phyloP scores from a whole-genome alignment of 1,284 basidiomycete species.

The Kwoniella shivajii region DNA sequence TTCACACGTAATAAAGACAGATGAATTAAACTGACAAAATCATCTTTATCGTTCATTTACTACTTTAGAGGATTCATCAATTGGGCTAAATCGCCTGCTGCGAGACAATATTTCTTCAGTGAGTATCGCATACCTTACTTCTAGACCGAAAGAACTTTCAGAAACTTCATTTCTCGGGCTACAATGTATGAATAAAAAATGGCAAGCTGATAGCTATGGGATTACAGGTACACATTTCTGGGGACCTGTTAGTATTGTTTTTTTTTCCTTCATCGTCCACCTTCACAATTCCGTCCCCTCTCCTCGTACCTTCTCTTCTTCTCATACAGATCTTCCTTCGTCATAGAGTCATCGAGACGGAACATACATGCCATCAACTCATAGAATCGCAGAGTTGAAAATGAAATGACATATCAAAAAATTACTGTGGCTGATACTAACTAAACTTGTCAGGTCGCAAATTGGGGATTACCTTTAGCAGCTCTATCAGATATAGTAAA shows the following conservation, averaged over 20 bases:
- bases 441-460: constrained; percentile 68
- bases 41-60: neutral
- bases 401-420: too few relatives aligned
- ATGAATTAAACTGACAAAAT: too few relatives aligned
- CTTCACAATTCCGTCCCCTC: too few relatives aligned
- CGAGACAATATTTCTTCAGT: constrained; percentile 93
- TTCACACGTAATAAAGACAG: too few relatives aligned
- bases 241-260: constrained; percentile 72
- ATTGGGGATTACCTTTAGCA: constrained; percentile 94
- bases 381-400: too few relatives aligned
- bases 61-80: constrained; percentile 62
- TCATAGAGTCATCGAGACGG: too few relatives aligned
- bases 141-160: neutral
- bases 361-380: too few relatives aligned
- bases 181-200: too few relatives aligned
- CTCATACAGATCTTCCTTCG: too few relatives aligned
- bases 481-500: constrained; percentile 77
- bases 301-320: too few relatives aligned
- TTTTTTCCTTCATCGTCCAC: neutral
- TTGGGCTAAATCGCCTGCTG: constrained; percentile 86
- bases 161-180: constrained; percentile 1
- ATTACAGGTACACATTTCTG: constrained; percentile 89
- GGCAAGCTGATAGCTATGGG: too few relatives aligned
- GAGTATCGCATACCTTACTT: constrained; percentile 48
- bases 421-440: neutral